These are phyloP conservation scores for Colletotrichum chrysophilum DNA, from an alignment of 2,329 filamentous ascomycete genomes.

Conservation along the genomic window DNA sequence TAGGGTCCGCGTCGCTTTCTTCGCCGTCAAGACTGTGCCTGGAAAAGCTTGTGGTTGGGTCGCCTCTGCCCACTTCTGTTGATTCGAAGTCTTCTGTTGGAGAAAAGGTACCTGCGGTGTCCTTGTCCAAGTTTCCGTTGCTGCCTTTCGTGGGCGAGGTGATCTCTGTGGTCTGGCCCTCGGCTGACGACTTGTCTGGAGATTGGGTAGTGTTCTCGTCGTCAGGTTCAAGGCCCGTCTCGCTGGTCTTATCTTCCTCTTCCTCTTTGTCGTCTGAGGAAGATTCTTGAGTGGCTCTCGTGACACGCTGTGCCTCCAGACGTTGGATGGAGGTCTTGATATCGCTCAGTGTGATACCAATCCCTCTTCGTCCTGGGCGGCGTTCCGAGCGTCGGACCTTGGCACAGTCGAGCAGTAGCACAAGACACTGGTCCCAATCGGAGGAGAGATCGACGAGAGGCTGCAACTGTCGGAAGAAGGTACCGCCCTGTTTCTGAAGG, in stretches of 20 bases:
- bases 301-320: not conserved
- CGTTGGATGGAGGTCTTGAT: not conserved
- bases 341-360: not conserved
- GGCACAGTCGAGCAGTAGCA: not conserved
- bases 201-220: not conserved
- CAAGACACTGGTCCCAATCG: not conserved
- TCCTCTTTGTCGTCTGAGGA: not conserved
- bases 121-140: not conserved
- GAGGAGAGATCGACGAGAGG: not conserved
- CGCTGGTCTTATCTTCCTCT: not conserved
- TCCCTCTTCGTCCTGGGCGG: not conserved
- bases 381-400: not conserved
- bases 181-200: not conserved
- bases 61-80: not conserved
- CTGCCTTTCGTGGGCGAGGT: not conserved
- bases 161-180: not conserved
- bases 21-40: not conserved
- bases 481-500: not conserved
- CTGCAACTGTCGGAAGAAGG: not conserved
- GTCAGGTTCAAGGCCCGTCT: not conserved
- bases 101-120: not conserved
- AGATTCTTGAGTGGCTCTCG: not conserved
- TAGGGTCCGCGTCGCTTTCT: not conserved
- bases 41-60: no score
- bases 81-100: not conserved